Evolutionary conservation across 768 basidiomycete genomes (phyloP).

Genomic region (Boletus tylopilopsis): DNA sequence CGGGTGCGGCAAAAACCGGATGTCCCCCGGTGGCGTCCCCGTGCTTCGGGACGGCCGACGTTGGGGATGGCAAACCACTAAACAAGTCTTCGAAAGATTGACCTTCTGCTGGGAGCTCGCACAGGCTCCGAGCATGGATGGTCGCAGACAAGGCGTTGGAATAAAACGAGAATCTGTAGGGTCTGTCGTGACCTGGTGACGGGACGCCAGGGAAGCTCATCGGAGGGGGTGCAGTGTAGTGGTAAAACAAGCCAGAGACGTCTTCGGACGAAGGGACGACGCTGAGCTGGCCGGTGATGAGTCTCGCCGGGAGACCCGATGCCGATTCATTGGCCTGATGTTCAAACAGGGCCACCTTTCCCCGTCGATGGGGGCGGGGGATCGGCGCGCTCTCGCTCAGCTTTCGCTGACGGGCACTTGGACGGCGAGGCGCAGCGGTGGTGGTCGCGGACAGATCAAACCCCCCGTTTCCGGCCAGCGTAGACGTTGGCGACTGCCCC

Average conservation of each 20-base stretch:
- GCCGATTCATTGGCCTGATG: constrained; percentile 45
- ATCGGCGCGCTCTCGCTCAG: constrained; percentile 77
- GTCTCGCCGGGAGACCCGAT: constrained; percentile 42
- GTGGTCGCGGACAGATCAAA: constrained; percentile 11
- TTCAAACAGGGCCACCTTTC: constrained; percentile 93
- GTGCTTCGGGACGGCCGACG: background rate
- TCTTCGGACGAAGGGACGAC: constrained; percentile 41
- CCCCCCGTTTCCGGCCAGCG: background rate
- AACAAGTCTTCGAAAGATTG: constrained; percentile 94
- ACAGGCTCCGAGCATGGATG: constrained; percentile 89
- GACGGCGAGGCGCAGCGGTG: constrained; percentile 11
- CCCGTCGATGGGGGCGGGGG: constrained; percentile 59
- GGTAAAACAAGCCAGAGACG: constrained; percentile 22
- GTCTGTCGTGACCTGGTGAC: constrained; percentile 70
- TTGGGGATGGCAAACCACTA: constrained; percentile 39
- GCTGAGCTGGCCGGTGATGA: constrained; percentile 33
- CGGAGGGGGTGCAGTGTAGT: constrained; percentile 8
- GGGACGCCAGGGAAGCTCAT: constrained; percentile 32
- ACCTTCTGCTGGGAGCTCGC: constrained; percentile 90
- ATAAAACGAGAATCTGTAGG: constrained; percentile 98
- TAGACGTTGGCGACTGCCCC: constrained; percentile 3
- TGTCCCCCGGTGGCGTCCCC: constrained; percentile 4
- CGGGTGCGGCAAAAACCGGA: constrained; percentile 5
- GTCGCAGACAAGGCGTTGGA: constrained; percentile 89
- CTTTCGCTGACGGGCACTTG: constrained; percentile 69